Evolutionary conservation across 441 rosid genomes (phyloP).

Genomic region (Jatropha multifida): DNA sequence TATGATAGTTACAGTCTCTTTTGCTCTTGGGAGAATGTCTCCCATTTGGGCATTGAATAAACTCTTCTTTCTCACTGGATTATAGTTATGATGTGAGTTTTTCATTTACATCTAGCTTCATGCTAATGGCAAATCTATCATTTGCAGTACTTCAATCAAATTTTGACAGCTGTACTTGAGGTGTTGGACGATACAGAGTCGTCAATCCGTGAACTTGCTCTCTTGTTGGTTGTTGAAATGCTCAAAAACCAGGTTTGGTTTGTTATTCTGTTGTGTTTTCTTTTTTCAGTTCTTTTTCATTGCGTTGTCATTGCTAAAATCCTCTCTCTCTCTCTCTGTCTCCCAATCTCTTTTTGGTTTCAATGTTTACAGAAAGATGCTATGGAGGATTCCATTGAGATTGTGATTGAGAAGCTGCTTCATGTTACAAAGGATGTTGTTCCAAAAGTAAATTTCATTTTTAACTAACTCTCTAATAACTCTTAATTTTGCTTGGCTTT

Average conservation of each 20-base stretch:
- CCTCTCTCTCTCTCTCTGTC: not conserved
- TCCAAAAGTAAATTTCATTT: slow-evolving; percentile 57
- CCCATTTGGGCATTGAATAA: slow-evolving; percentile 8
- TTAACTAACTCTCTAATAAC: slow-evolving; percentile 1
- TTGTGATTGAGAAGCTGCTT: slow-evolving; percentile 86
- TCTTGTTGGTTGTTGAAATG: slow-evolving; percentile 79
- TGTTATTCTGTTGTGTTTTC: slow-evolving; percentile 6
- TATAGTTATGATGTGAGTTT: slow-evolving; percentile 10
- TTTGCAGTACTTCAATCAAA: slow-evolving; percentile 95
- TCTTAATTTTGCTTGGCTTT: slow-evolving; percentile 18
- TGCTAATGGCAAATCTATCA: slow-evolving; percentile 25
- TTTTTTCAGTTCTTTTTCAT: not conserved
- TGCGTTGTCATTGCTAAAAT: not conserved
- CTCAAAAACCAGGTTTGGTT: slow-evolving; percentile 75
- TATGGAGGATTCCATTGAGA: slow-evolving; percentile 89
- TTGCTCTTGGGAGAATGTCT: not conserved
- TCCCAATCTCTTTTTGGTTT: not conserved
- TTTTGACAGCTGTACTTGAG: slow-evolving; percentile 94
- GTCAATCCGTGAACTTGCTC: slow-evolving; percentile 70
- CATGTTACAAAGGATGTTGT: slow-evolving; percentile 62
- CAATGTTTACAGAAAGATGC: slow-evolving; percentile 61
- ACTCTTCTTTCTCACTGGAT: not conserved
- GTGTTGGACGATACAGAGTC: slow-evolving; percentile 79
- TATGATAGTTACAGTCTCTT: not conserved
- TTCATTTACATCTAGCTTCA: not conserved